Base-by-base conservation (phyloP, 768 basidiomycete genomes). In the Pleurotus platypus region DNA sequence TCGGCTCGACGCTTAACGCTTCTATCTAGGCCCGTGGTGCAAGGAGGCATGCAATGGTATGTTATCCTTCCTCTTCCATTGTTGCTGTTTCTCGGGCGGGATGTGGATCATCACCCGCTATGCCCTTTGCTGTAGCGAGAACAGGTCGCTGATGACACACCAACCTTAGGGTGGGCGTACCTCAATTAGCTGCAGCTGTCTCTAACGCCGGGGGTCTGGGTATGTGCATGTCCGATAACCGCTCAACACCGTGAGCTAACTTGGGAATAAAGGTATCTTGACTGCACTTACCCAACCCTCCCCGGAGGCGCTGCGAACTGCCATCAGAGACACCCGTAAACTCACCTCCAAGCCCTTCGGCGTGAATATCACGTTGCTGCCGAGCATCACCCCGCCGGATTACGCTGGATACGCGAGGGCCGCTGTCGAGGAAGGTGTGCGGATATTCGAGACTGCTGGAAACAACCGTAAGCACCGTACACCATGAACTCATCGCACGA, bases 31-130 rank as follows among this genome's bases (percentile, higher is more conserved):
- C 92, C 92, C 13, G 75, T 93, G 46, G 81, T 94, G 1, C 92
- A 94, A 67, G 92, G 91, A 20, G 92, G 90, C 47, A 93, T 94
- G 91, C 92, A 93, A 83, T 94, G 89, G 89, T 90, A 72, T 46
- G 67, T 57, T 15, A 59, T 24, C 18, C 11, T 30, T 7, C 22
- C n/a, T 40, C 37, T 15, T 18, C 26, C n/a, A 8, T 11, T 42
- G 15, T 20, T 13, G 15, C 20, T 42, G 12, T 35, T 35, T 35
- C 30, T 35, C 30, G 30, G 30, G 30, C 30, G 30, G 30, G 11
- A 35, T 35, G 30, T 35, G 30, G 30, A 35, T 35, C 30, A 11
- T 35, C 30, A 35, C 30, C 9, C 11, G 30, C 8, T 30, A 30
- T 11, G 30, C 30, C 7, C 30, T 30, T 11, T n/a, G 27, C 27